Conservation (phyloP, 2,329 filamentous ascomycete genomes). For the Colletotrichum scovillei region DNA sequence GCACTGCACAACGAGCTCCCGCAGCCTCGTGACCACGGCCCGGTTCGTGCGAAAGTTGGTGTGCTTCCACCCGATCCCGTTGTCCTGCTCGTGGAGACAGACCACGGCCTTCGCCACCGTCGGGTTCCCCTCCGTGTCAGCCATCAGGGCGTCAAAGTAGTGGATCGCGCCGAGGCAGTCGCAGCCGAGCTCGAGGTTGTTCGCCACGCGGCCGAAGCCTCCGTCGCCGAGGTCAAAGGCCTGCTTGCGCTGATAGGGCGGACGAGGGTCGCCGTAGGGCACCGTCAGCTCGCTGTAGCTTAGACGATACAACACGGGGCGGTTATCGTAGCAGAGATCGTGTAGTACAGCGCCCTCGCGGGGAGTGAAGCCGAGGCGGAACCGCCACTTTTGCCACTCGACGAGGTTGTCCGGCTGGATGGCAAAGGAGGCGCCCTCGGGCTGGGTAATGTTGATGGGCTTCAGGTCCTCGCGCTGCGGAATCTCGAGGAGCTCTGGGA, state of each 20-base stretch:
- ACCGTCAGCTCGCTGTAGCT: constrained; percentile 78
- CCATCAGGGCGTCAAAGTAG: constrained; percentile 68
- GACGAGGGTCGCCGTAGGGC: constrained; percentile 74
- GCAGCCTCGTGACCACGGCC: constrained; percentile 68
- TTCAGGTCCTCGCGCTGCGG: constrained; percentile 67
- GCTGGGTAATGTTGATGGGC: constrained; percentile 78
- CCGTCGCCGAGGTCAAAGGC: constrained; percentile 80
- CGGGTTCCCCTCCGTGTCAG: constrained; percentile 64
- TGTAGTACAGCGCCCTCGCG: constrained; percentile 78
- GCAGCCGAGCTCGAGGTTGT: constrained; percentile 76
- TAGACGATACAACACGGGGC: constrained; percentile 74
- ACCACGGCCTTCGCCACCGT: constrained; percentile 67
- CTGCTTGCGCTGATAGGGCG: constrained; percentile 75
- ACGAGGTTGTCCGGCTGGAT: constrained; percentile 61
- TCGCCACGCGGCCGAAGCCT: constrained; percentile 74
- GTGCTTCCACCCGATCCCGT: constrained; percentile 79
- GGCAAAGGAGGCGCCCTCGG: constrained; percentile 74
- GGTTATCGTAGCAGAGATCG: constrained; percentile 74
- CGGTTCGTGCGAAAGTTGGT: constrained; percentile 74
- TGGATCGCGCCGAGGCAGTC: constrained; percentile 78
- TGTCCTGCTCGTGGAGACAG: constrained; percentile 78
- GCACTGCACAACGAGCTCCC: constrained; percentile 75
- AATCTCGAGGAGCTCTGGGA: constrained; percentile 61
- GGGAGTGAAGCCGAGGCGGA: constrained; percentile 76
- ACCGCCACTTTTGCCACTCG: constrained; percentile 76